Evolutionary conservation across 2,329 filamentous ascomycete genomes (phyloP).

Genomic region (Aspergillus novofumigatus): DNA sequence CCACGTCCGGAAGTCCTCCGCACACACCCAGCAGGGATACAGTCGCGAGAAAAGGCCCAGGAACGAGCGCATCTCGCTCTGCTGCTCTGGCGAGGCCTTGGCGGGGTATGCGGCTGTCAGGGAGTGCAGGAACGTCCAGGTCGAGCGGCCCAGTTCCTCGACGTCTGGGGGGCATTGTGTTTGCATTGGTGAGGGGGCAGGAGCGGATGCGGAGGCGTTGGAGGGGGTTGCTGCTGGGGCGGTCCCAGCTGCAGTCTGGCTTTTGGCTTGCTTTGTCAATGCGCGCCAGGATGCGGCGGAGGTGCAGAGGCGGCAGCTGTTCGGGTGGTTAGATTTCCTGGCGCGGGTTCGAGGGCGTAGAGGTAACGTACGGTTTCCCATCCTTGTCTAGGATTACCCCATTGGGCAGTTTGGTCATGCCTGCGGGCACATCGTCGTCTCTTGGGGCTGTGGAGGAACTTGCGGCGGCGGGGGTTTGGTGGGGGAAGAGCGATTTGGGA

Average conservation of each 20-base stretch:
- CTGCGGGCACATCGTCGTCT: constrained; percentile 16
- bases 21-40: constrained; percentile 95
- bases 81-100: constrained; percentile 62
- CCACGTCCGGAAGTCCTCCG: constrained; percentile 83
- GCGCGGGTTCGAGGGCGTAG: neutral
- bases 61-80: constrained; percentile 73
- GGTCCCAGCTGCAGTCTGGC: constrained; percentile 30
- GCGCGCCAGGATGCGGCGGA: constrained; percentile 45
- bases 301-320: constrained; percentile 47
- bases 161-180: constrained; percentile 85
- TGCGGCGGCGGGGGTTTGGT: constrained; percentile 10
- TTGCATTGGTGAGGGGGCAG: neutral
- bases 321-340: neutral
- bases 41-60: constrained; percentile 75
- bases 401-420: constrained; percentile 34
- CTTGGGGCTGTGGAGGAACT: constrained; percentile 17
- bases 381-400: constrained; percentile 49
- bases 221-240: constrained; percentile 23
- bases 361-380: constrained; percentile 44
- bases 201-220: constrained; percentile 20
- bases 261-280: constrained; percentile 41
- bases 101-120: constrained; percentile 84
- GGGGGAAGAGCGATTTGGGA: constrained; percentile 12
- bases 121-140: constrained; percentile 91
- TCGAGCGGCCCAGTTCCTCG: constrained; percentile 75